Percentiles rank a stretch among this genome's conserved stretches.
Conservation (phyloP, 306 rosid species). For the Cicer judaicum region DNA sequence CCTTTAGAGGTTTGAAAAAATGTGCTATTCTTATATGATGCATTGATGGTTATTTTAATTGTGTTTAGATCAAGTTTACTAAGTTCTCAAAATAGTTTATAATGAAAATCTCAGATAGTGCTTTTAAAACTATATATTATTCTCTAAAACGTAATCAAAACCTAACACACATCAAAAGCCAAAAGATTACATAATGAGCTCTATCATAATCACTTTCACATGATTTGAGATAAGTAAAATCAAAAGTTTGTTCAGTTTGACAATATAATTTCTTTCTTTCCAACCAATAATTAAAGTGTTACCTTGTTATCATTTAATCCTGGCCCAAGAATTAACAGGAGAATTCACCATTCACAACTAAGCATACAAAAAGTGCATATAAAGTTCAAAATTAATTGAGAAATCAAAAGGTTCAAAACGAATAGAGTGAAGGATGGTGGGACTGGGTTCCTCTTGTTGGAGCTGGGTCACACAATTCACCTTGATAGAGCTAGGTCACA, state of each 20-base stretch:
- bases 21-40: constrained; percentile 6
- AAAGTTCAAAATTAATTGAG: neutral
- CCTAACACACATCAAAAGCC: constrained; percentile 8
- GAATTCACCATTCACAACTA: neutral
- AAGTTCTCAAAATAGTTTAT: neutral
- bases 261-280: neutral
- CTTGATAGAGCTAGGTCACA: too few species aligned
- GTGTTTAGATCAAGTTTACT: neutral
- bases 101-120: neutral
- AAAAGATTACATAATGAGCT: constrained; percentile 30
- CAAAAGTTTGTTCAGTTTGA: neutral
- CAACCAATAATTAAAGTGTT: neutral
- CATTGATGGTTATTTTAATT: neutral
- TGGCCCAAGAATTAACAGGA: neutral
- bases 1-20: constrained; percentile 20
- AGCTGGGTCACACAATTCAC: too few species aligned
- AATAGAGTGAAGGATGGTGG: constrained; percentile 2
- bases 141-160: neutral
- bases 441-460: neutral
- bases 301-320: neutral
- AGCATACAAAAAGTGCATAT: neutral
- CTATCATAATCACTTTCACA: neutral
- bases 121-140: neutral
- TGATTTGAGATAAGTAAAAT: neutral
- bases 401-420: neutral